Conservation (phyloP, 352 stramenopile genomes). For the Globisporangium spiculum region DNA sequence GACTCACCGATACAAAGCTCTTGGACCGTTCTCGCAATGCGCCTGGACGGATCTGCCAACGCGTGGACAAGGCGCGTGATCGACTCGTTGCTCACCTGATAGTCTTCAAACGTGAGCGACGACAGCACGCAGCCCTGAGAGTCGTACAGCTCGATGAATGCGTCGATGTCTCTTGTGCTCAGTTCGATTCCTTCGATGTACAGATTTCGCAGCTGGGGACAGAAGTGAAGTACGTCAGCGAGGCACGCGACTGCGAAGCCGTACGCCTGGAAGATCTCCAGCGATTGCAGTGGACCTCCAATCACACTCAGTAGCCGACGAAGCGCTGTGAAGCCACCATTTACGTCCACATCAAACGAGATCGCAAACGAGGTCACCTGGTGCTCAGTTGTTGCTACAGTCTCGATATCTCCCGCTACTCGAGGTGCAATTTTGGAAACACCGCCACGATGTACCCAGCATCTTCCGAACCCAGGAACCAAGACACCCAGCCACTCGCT, state of each 20-base stretch:
- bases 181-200: conserved; percentile 11
- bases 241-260: conserved; percentile 3
- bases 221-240: neutral
- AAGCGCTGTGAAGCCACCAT: conserved; percentile 3
- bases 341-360: conserved; percentile 6
- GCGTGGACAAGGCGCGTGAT: neutral
- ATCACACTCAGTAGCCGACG: conserved; percentile 3
- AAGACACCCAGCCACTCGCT: neutral
- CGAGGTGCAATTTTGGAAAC: neutral
- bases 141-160: conserved; percentile 3
- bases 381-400: neutral
- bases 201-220: neutral
- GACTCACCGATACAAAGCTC: conserved; percentile 8
- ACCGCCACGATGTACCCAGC: neutral
- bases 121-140: neutral
- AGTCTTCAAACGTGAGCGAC: conserved; percentile 8
- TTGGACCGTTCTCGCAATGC: neutral
- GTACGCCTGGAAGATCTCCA: conserved; percentile 8
- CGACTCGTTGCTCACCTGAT: conserved; percentile 3
- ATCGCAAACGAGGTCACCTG: conserved; percentile 1
- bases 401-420: neutral
- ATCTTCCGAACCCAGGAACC: conserved; percentile 5
- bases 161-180: neutral
- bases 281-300: neutral
- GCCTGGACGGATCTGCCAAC: neutral